Conservation (phyloP, 805 yeast species). For the Lipomyces lipofer region DNA sequence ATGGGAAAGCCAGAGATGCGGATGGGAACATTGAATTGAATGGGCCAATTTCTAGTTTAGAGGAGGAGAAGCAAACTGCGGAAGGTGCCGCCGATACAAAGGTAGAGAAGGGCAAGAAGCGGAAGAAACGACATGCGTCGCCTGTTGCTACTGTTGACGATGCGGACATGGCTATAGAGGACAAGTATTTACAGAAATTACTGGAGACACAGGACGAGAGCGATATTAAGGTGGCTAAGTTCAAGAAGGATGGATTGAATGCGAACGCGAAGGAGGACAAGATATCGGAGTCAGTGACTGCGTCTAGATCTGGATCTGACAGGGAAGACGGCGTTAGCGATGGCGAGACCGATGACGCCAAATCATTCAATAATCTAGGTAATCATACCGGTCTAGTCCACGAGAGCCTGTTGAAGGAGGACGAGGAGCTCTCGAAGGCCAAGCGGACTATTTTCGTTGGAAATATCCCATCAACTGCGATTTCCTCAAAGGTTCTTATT, state of each 20-base stretch:
- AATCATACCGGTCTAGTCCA: slow-evolving; percentile 13
- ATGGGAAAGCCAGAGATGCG: background rate
- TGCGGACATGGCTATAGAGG: slow-evolving; percentile 19
- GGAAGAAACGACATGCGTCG: slow-evolving; percentile 21
- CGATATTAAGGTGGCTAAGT: slow-evolving; percentile 2
- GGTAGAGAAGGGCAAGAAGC: slow-evolving; percentile 21
- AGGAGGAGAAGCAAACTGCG: slow-evolving; percentile 9
- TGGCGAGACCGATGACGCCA: slow-evolving; percentile 32
- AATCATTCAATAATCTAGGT: slow-evolving; percentile 8
- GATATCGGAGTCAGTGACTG: slow-evolving; percentile 32
- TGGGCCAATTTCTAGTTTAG: slow-evolving; percentile 4
- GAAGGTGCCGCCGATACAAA: slow-evolving; percentile 14
- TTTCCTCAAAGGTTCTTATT: slow-evolving; percentile 36
- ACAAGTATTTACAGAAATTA: slow-evolving; percentile 17
- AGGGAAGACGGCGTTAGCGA: slow-evolving; percentile 32
- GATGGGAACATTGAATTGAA: background rate
- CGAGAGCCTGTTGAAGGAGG: slow-evolving; percentile 41
- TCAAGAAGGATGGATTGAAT: slow-evolving; percentile 36
- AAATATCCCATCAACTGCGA: slow-evolving; percentile 66
- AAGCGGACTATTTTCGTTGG: slow-evolving; percentile 67
- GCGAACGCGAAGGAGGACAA: slow-evolving; percentile 37
- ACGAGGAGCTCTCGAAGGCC: slow-evolving; percentile 43
- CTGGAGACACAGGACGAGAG: slow-evolving; percentile 16
- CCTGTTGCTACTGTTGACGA: slow-evolving; percentile 21
- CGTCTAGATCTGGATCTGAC: background rate